phyloP scores from a whole-genome alignment of 768 basidiomycete genomes.

The Calocera viscosa region DNA sequence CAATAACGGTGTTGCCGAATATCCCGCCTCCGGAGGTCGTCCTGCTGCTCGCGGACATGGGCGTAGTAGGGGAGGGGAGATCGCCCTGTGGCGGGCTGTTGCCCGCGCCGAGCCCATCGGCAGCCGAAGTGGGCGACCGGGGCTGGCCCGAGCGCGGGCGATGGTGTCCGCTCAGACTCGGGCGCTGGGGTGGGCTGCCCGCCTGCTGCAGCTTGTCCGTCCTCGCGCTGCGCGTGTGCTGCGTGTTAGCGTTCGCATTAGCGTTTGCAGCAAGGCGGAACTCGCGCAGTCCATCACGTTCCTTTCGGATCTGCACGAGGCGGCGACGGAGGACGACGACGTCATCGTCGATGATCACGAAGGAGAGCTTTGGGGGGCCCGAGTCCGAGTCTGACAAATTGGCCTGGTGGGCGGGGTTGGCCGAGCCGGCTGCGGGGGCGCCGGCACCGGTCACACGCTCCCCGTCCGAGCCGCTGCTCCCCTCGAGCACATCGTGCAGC shows the following conservation, averaged over 20 bases:
- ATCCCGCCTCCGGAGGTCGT: not conserved
- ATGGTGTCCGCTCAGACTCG: too few species aligned
- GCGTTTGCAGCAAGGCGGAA: constrained; percentile 28
- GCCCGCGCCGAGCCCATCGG: too few species aligned
- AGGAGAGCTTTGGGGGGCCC: constrained; percentile 33
- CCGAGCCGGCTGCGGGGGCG: too few species aligned
- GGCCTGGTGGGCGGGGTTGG: too few species aligned
- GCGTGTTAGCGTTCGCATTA: constrained; percentile 27
- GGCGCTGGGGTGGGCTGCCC: not conserved
- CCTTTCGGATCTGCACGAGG: constrained; percentile 52
- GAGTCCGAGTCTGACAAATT: constrained; percentile 6
- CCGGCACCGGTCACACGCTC: not conserved
- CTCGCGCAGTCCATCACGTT: constrained; percentile 25
- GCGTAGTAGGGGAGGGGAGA: too few species aligned
- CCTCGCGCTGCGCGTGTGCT: not conserved
- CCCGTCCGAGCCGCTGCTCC: constrained; percentile 9
- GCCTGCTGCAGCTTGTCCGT: not conserved
- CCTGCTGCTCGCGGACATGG: too few species aligned
- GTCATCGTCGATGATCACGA: constrained; percentile 90
- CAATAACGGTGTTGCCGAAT: constrained; percentile 35
- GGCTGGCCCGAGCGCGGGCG: too few species aligned
- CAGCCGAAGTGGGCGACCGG: too few species aligned
- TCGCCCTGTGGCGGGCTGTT: too few species aligned
- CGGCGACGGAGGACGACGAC: constrained; percentile 64
- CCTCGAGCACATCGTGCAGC: constrained; percentile 7